These are phyloP conservation scores for Parathielavia appendiculata DNA, from an alignment of 495 filamentous ascomycete species.

Conservation along the genomic window DNA sequence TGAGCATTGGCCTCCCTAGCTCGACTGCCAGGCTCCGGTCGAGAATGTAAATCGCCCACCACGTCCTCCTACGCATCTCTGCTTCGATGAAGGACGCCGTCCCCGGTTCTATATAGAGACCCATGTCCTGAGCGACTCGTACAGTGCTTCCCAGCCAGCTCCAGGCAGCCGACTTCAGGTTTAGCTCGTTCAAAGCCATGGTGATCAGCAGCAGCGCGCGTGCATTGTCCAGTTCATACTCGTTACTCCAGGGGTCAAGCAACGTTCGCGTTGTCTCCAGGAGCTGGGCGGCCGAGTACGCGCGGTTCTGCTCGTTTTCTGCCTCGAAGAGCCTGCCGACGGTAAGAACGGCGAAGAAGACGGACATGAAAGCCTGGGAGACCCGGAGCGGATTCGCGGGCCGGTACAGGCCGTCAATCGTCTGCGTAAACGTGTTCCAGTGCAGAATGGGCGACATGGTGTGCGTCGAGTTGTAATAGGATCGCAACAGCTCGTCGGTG, in stretches of 20 bases:
- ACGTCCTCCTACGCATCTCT: constrained; percentile 85
- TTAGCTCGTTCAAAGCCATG: constrained; percentile 79
- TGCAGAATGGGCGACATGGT: constrained; percentile 78
- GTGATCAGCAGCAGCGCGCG: constrained; percentile 67
- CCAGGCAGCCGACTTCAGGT: constrained; percentile 84
- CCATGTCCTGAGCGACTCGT: constrained; percentile 80
- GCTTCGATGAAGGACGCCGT: constrained; percentile 70
- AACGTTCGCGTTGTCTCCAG: constrained; percentile 64
- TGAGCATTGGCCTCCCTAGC: constrained; percentile 73
- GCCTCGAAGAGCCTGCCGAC: constrained; percentile 73
- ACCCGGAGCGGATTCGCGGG: constrained; percentile 57
- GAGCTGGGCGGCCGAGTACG: constrained; percentile 62
- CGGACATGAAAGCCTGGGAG: constrained; percentile 69
- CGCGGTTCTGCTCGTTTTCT: constrained; percentile 48
- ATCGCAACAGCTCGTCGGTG: constrained; percentile 68
- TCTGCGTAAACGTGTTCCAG: constrained; percentile 75
- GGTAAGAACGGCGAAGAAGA: constrained; percentile 81
- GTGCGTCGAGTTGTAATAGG: constrained; percentile 75
- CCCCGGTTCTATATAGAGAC: constrained; percentile 71
- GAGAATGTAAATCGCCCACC: constrained; percentile 93
- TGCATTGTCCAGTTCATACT: constrained; percentile 73
- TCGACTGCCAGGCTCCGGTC: constrained; percentile 81
- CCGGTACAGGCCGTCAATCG: constrained; percentile 74
- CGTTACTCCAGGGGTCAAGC: constrained; percentile 79
- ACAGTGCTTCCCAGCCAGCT: constrained; percentile 84